Base-by-base conservation (phyloP, 768 basidiomycete genomes). In the Suillus tomentosus region DNA sequence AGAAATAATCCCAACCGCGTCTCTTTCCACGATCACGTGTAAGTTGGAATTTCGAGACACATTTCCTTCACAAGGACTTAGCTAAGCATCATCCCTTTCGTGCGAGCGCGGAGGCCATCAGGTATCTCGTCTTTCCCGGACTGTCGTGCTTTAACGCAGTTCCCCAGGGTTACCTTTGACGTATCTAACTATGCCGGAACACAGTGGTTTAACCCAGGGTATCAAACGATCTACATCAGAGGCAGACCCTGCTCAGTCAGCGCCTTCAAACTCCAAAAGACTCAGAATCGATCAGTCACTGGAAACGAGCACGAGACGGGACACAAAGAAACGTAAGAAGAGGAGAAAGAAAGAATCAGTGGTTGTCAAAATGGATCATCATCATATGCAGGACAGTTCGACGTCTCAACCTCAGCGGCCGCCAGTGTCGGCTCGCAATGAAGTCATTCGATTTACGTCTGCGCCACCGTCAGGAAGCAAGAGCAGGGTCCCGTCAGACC, bases 331-430 rank as follows among this genome's bases (percentile, higher is more conserved):
- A 42, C 66, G 74, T 8, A 76, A 47, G 63, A 76, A 37, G 65
- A 74, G 48, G 65, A 76, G 69, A 56, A 76, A 70, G 67, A 76
- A 76, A 63, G 60, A 65, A 0, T 68, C 75, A 0, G 60, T 76
- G 27, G 74, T 76, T 19, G 59, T 3, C 13, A 74, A 69, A 64
- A 61, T 40, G 37, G 70, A 72, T 31, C 64, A 59, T 31, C 65
- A 62, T 22, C 60, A 48, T 60, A 61, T 47, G 36, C 61, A 2
- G 13, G 71, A 50, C 24, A 67, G 66, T 53, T 37, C 39, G 31
- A 31, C 31, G 36, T 47, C 57, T 2, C 58, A 58, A 34, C 37
- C 63, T 37, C 47, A 48, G 9, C 68, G 69, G 19, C 53, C 65
- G 55, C 68, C 74, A 27, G 50, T 70, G 61, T 69, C 69, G 0